Evolutionary conservation across 257 asterid genomes (phyloP).

Genomic region (Solanum clarkiae): DNA sequence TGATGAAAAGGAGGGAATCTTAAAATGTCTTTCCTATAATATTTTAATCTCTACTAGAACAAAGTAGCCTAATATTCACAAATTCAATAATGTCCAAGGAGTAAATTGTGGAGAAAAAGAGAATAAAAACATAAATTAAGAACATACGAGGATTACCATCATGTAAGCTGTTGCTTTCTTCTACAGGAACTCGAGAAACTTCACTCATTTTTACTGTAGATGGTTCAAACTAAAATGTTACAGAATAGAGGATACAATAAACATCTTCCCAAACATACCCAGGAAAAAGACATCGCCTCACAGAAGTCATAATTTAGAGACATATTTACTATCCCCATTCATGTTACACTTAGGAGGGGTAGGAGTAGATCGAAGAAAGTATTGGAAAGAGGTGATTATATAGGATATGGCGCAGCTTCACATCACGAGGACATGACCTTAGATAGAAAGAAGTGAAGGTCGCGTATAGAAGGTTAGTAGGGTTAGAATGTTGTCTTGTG

Average conservation of each 20-base stretch:
- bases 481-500: too few species aligned
- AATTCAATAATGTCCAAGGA: not conserved
- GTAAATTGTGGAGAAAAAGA: not conserved
- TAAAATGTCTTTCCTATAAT: not conserved
- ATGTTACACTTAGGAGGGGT: too few species aligned
- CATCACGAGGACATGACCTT: too few species aligned
- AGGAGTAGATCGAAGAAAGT: too few species aligned
- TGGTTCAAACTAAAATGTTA: conserved; percentile 1
- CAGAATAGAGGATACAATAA: not conserved
- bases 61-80: not conserved
- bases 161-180: conserved; percentile 30
- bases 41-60: not conserved
- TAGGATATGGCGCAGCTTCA: too few species aligned
- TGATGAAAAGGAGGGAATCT: not conserved
- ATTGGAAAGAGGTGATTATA: too few species aligned
- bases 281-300: not conserved
- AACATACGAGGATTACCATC: conserved; percentile 51
- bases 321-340: not conserved
- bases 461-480: too few species aligned
- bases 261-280: not conserved
- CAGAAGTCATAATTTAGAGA: not conserved
- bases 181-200: conserved; percentile 28
- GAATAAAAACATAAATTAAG: not conserved
- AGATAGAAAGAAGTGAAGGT: too few species aligned
- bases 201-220: conserved; percentile 42